Evolutionary conservation across 2,329 filamentous ascomycete genomes (phyloP).

Genomic region (Blumeria graminis): DNA sequence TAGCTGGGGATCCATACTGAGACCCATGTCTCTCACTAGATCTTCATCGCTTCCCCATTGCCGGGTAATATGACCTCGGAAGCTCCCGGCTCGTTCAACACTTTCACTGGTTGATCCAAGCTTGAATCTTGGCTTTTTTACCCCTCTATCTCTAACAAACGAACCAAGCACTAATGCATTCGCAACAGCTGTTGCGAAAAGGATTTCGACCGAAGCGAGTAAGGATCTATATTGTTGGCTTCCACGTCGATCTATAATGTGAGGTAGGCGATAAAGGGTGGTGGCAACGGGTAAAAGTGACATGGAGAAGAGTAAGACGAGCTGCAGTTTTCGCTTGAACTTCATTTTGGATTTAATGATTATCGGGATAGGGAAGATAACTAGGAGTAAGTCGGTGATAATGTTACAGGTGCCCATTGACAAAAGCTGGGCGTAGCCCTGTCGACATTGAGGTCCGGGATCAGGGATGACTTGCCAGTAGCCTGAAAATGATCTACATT

Average conservation of each 20-base stretch:
- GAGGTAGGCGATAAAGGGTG: constrained; percentile 58
- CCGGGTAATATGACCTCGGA: constrained; percentile 25
- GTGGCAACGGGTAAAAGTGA: constrained; percentile 60
- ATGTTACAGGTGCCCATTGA: constrained; percentile 81
- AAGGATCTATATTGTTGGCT: constrained; percentile 73
- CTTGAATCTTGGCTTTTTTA: constrained; percentile 73
- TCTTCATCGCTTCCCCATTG: constrained; percentile 85
- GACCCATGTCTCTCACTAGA: constrained; percentile 56
- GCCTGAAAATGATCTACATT: constrained; percentile 53
- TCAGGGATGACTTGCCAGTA: constrained; percentile 74
- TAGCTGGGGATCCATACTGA: constrained; percentile 30
- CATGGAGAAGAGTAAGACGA: constrained; percentile 60
- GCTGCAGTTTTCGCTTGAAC: constrained; percentile 52
- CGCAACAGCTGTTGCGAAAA: constrained; percentile 67
- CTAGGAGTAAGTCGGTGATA: constrained; percentile 65
- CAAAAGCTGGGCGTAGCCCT: constrained; percentile 66
- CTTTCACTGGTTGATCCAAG: constrained; percentile 36
- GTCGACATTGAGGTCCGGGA: constrained; percentile 63
- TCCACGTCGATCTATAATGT: constrained; percentile 45
- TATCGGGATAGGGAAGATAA: constrained; percentile 74
- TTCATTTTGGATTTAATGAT: constrained; percentile 59
- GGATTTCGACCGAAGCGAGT: constrained; percentile 68
- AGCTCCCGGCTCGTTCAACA: constrained; percentile 23
- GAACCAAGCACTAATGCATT: constrained; percentile 81
- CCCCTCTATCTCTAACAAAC: constrained; percentile 70